These are phyloP conservation scores for Alternaria conjuncta DNA, from an alignment of 2,329 filamentous ascomycete genomes.

Conservation along the genomic window DNA sequence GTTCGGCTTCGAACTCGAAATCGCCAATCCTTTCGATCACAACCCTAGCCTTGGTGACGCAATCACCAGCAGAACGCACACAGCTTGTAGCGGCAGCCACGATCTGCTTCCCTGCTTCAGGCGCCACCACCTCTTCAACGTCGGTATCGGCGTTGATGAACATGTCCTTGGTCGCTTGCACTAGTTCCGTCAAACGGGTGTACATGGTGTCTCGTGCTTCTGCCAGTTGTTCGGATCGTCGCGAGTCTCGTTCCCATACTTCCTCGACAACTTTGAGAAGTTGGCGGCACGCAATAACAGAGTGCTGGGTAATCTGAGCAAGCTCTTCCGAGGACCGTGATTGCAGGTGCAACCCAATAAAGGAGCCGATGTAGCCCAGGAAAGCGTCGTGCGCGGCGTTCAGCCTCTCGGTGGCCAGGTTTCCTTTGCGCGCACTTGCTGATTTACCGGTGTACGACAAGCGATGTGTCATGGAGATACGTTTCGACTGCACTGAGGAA, in stretches of 20 bases:
- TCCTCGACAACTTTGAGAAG: slow-evolving; percentile 81
- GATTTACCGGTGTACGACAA: slow-evolving; percentile 76
- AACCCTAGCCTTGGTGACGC: slow-evolving; percentile 82
- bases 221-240: slow-evolving; percentile 70
- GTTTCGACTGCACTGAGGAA: slow-evolving; percentile 49
- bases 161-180: slow-evolving; percentile 80
- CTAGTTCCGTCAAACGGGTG: slow-evolving; percentile 77
- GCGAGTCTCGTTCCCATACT: slow-evolving; percentile 77
- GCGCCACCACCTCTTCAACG: slow-evolving; percentile 77
- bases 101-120: slow-evolving; percentile 77
- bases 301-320: slow-evolving; percentile 80
- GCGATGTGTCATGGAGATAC: slow-evolving; percentile 69
- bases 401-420: slow-evolving; percentile 83
- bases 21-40: slow-evolving; percentile 89
- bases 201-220: slow-evolving; percentile 78
- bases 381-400: slow-evolving; percentile 84
- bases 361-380: slow-evolving; percentile 87
- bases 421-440: slow-evolving; percentile 67
- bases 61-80: slow-evolving; percentile 89
- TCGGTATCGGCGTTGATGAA: slow-evolving; percentile 72
- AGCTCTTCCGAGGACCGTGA: slow-evolving; percentile 89
- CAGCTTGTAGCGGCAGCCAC: slow-evolving; percentile 83
- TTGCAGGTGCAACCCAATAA: slow-evolving; percentile 91
- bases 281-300: slow-evolving; percentile 79
- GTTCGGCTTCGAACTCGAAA: slow-evolving; percentile 71